A percentile compares a stretch with the other conserved stretches of the same genome.
Evolutionary conservation across 2,329 filamentous ascomycete genomes (phyloP).

Genomic region (Coniochaeta sp.): DNA sequence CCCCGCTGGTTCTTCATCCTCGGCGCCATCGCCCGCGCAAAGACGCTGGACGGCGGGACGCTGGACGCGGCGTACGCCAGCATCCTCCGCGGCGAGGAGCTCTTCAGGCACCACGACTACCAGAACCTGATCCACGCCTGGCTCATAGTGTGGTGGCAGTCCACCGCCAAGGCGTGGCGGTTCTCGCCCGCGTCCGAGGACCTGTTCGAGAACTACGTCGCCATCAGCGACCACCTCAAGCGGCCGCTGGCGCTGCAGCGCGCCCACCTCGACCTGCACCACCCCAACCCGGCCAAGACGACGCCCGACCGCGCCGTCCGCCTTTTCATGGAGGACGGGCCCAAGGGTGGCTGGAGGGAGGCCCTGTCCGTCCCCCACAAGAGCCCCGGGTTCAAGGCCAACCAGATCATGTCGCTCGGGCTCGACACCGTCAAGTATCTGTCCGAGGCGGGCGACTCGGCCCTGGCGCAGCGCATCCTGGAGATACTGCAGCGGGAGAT

Average conservation of each 20-base stretch:
- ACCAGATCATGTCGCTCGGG: slow-evolving; percentile 28
- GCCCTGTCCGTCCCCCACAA: slow-evolving; percentile 12
- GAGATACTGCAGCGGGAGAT: slow-evolving; percentile 26
- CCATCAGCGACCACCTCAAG: slow-evolving; percentile 33
- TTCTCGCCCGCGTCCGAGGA: slow-evolving; percentile 35
- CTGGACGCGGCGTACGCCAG: slow-evolving; percentile 43
- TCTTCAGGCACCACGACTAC: slow-evolving; percentile 25
- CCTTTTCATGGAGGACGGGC: slow-evolving; percentile 26
- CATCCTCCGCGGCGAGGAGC: slow-evolving; percentile 37
- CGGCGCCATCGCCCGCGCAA: slow-evolving; percentile 28
- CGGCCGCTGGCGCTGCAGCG: slow-evolving; percentile 33
- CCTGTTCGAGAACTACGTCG: slow-evolving; percentile 46
- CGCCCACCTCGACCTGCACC: slow-evolving; percentile 47
- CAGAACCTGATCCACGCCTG: slow-evolving; percentile 34
- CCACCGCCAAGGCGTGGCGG: slow-evolving; percentile 42
- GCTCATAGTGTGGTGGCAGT: slow-evolving; percentile 41
- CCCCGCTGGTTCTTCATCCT: slow-evolving; percentile 28
- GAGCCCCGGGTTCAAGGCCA: slow-evolving; percentile 10
- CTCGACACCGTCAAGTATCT: slow-evolving; percentile 40
- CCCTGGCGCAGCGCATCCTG: slow-evolving; percentile 33
- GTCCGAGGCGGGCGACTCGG: slow-evolving; percentile 28
- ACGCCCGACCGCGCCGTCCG: slow-evolving; percentile 37
- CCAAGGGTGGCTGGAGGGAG: slow-evolving; percentile 3
- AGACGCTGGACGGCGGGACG: slow-evolving; percentile 22
- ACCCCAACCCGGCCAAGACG: slow-evolving; percentile 46